Evolutionary conservation across 2,329 filamentous ascomycete genomes (phyloP), one percentile per base, ranked within the genome.

Genomic region (Berkeleyomyces rouxiae): DNA sequence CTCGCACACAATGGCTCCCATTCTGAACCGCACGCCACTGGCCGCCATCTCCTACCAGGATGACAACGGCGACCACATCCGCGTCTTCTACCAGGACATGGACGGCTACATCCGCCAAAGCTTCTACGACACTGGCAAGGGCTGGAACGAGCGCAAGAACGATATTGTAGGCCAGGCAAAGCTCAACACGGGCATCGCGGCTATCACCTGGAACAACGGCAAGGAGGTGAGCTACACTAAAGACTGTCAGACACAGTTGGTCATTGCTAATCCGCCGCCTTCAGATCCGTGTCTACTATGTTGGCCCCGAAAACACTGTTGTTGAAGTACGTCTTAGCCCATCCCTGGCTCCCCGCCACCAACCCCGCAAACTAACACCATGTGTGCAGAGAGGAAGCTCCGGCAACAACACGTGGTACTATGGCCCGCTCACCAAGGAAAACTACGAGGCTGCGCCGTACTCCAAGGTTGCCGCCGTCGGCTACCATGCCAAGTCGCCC

Each of bases 171-270:
- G 63, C 59, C 59, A 64, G 60, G 63, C 63, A 3, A 64, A 64
- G 47, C 55, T 64, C 7, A 64, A 64, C 57, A 64, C 63, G 5
- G 60, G 60, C 60, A 64, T 64, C 42, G 63, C 63, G 3, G 63
- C 63, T 3, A 62, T 64, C n/a, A 64, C 63, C 23, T 64, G 63
- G 63, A 64, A 64, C 60, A 64, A 64, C 55, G 63, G 63, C 39
- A 64, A 64, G 33, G 63, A 64, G 57, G 63, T 64, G 42, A 33
- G 16, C 23, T 4, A 23, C 23, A 23, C 23, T 23, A 23, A 23
- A 23, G 23, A 23, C 23, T 23, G 23, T 23, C 23, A 23, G 23
- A 23, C 23, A 23, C 23, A 23, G 23, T 23, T 23, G 23, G 23
- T 13, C 44, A 13, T 23, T 23, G 33, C 46, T 43, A 57, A 33